Base-by-base conservation (phyloP, 2,329 filamentous ascomycete genomes). In the Polytolypa hystricis region DNA sequence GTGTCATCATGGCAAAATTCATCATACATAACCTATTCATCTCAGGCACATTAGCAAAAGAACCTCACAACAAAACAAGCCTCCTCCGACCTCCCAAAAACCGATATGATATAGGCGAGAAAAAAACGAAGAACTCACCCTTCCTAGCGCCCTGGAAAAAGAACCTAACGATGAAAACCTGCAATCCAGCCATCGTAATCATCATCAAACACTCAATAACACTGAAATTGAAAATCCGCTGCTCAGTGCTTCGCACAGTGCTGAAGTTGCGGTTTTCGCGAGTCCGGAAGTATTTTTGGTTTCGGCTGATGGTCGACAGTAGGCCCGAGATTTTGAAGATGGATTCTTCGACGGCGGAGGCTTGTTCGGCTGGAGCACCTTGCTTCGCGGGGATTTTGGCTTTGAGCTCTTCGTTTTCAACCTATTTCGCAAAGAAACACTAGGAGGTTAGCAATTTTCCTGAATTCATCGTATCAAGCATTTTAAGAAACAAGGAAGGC, bases 281-380 rank as follows among this genome's bases (percentile, higher is more conserved):
- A 2, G 91, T 98, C 45, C 93, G 83, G 78, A 98, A 98, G 70
- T 98, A 98, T 62, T 98, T 98, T 57, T 98, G 91, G 69, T 94
- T 95, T 54, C 91, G 77, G 28, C 84, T 86, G 56, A 98, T 91
- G 44, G 87, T 95, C 10, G 86, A 94, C 34, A 98, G 69, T 57
- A 93, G 85, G 45, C 84, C 80, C 9, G 86, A 94, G 42, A 98
- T 73, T 69, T 94, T 95, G 70, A 91, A 85, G 52, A 96, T 82
- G 27, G 85, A 89, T 66, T 98, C 89, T 61, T 96, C 89, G 33
- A 98, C 73, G 5, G 77, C 75, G 31, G 79, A 79, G 2, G 89
- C 91, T 62, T 96, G 87, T 62, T 98, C 91, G 35, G 85, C 81
- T 34, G 79, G 77, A 30, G 84, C 82, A 44, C 86, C 87, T 62